Evolutionary conservation across 148 eudicot species (phyloP).

Genomic region (Cornus suecica): DNA sequence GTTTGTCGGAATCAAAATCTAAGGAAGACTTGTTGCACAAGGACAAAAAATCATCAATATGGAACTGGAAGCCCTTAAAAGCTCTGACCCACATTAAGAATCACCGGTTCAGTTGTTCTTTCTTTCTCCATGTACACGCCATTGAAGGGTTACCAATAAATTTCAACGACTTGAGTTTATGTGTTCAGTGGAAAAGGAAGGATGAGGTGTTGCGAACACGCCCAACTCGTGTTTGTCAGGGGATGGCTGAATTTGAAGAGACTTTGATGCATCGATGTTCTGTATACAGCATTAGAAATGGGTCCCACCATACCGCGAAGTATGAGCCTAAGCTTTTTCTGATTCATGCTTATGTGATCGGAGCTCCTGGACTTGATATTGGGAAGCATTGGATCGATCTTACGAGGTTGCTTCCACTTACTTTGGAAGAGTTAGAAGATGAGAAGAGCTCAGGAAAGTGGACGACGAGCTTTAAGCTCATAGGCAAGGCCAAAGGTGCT

Average conservation of each 20-base stretch:
- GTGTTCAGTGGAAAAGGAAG: conserved; percentile 66
- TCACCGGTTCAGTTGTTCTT: conserved; percentile 46
- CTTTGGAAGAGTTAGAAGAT: conserved; percentile 66
- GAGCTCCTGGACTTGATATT: conserved; percentile 45
- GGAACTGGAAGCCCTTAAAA: conserved; percentile 75
- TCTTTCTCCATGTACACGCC: conserved; percentile 71
- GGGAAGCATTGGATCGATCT: conserved; percentile 84
- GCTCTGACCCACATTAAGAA: conserved; percentile 50
- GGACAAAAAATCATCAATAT: conserved; percentile 53
- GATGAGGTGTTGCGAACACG: conserved; percentile 39
- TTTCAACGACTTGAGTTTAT: conserved; percentile 39
- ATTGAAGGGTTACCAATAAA: conserved; percentile 54
- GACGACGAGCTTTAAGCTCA: conserved; percentile 76
- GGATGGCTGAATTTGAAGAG: conserved; percentile 64
- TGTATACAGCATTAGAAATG: conserved; percentile 56
- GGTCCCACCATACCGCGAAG: conserved; percentile 51
- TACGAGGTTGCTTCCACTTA: conserved; percentile 84
- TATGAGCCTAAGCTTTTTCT: conserved; percentile 71
- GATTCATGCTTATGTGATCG: conserved; percentile 48
- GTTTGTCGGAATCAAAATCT: conserved; percentile 17
- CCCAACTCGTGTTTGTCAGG: conserved; percentile 37
- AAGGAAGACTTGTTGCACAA: conserved; percentile 26
- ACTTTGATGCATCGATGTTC: conserved; percentile 59
- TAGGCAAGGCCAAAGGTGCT: conserved; percentile 71
- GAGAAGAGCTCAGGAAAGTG: conserved; percentile 69